Percentiles rank a stretch among this genome's conserved stretches.
phyloP scores from a whole-genome alignment of 1,284 basidiomycete species.

The Rhodofomes roseus region DNA sequence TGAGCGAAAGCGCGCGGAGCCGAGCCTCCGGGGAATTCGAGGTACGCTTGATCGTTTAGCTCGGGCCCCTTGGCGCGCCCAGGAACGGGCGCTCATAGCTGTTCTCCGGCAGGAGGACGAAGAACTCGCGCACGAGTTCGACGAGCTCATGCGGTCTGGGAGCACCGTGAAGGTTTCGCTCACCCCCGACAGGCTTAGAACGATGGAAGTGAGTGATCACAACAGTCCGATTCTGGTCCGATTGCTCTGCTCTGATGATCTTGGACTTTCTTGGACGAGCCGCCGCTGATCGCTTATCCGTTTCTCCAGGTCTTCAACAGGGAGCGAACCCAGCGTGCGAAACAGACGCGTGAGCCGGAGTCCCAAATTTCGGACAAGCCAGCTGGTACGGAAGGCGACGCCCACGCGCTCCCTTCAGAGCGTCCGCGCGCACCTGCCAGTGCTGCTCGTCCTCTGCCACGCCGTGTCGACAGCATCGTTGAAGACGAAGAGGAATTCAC shows the following conservation, averaged over 20 bases:
- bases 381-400: slow-evolving; percentile 20
- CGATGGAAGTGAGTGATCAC: slow-evolving; percentile 71
- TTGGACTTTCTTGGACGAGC: too few relatives aligned
- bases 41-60: slow-evolving; percentile 7
- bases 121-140: slow-evolving; percentile 73
- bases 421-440: slow-evolving; percentile 9
- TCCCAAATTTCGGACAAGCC: slow-evolving; percentile 5
- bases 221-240: slow-evolving; percentile 10
- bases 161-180: slow-evolving; percentile 93
- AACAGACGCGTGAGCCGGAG: slow-evolving; percentile 23
- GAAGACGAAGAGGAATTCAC: slow-evolving; percentile 38
- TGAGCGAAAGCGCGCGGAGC: slow-evolving; percentile 21
- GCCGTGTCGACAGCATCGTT: slow-evolving; percentile 58
- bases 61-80: slow-evolving; percentile 3
- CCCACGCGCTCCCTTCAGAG: slow-evolving; percentile 10
- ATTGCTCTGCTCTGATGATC: too few relatives aligned
- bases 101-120: slow-evolving; percentile 42
- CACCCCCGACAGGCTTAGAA: slow-evolving; percentile 87
- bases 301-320: slow-evolving; percentile 57
- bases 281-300: not conserved
- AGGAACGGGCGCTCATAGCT: slow-evolving; percentile 7
- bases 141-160: slow-evolving; percentile 83
- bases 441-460: slow-evolving; percentile 31
- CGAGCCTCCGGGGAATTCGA: slow-evolving; percentile 23
- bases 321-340: slow-evolving; percentile 45